Conservation (phyloP, 768 basidiomycete species). For the Podaxis pistillaris region DNA sequence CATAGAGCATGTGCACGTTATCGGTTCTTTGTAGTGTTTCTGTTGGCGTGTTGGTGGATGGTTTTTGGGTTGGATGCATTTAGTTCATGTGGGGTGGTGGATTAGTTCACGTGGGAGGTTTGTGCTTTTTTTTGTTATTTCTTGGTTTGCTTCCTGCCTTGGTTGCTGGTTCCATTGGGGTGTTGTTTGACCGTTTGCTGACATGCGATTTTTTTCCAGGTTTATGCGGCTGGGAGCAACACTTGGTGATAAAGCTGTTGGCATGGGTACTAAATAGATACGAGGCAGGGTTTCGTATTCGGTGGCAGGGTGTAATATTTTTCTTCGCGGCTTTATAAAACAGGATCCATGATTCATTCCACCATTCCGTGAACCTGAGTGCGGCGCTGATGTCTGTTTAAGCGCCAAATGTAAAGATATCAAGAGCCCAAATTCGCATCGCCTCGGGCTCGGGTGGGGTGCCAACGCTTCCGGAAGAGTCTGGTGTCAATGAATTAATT, state of each 20-base stretch:
- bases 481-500: too few species aligned
- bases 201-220: conserved; percentile 20
- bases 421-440: background rate
- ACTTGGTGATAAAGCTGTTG: conserved; percentile 14
- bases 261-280: background rate
- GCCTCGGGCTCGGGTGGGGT: too few species aligned
- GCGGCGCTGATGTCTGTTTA: background rate
- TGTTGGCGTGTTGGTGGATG: background rate
- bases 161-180: background rate
- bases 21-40: background rate
- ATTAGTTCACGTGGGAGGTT: background rate
- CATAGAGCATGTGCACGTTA: conserved; percentile 16
- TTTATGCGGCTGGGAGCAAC: conserved; percentile 26
- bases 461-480: too few species aligned
- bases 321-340: background rate
- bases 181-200: background rate
- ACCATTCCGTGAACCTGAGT: background rate
- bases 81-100: background rate
- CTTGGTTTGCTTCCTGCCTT: background rate
- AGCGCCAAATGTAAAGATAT: too few species aligned
- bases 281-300: background rate
- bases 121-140: background rate
- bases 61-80: background rate
- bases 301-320: background rate
- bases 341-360: background rate